Conservation (phyloP, 208 protist genomes). For the Leishmania turanica region DNA sequence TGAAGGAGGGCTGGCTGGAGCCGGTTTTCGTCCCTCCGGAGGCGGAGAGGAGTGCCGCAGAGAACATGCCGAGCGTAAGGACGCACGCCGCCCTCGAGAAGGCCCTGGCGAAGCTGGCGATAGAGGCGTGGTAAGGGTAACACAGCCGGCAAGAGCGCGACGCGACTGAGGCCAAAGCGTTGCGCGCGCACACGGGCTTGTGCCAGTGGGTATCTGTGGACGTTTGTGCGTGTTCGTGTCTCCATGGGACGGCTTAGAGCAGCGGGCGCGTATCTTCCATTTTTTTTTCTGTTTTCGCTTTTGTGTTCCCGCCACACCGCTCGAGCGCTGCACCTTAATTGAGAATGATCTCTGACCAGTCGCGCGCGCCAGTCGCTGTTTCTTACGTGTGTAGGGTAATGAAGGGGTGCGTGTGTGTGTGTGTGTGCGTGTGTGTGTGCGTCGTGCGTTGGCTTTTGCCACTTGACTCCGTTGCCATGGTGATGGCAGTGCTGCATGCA, state of each 20-base stretch:
- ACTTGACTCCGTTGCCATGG: background rate
- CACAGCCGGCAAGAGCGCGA: background rate
- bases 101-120: slow-evolving; percentile 44
- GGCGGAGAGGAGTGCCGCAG: slow-evolving; percentile 15
- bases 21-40: slow-evolving; percentile 36
- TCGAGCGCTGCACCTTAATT: background rate
- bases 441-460: background rate
- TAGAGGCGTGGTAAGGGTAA: slow-evolving; percentile 17
- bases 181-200: background rate
- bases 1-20: slow-evolving; percentile 50
- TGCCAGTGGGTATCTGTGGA: background rate
- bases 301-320: background rate
- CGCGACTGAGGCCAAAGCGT: background rate
- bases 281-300: background rate
- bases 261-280: background rate
- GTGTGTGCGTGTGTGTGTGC: background rate
- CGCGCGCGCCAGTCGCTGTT: background rate
- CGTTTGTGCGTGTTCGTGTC: background rate
- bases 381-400: background rate
- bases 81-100: slow-evolving; percentile 70
- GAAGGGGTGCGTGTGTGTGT: background rate
- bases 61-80: slow-evolving; percentile 69
- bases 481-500: background rate
- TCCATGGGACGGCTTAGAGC: background rate
- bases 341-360: background rate